phyloP scores from a whole-genome alignment of 2,329 filamentous ascomycete species.

The Aspergillus clavatus region DNA sequence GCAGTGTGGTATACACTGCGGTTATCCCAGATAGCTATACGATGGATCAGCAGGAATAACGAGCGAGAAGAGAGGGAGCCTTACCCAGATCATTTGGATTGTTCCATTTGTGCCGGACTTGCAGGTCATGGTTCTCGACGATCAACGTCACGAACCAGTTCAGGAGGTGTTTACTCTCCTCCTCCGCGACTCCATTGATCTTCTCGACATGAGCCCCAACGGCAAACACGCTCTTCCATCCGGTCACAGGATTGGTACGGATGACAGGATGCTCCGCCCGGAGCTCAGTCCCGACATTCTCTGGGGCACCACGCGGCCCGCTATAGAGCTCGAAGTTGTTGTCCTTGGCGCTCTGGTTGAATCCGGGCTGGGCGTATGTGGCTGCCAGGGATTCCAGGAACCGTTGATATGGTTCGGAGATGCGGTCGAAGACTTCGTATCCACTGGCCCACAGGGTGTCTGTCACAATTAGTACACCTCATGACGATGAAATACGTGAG shows the following conservation, averaged over 20 bases:
- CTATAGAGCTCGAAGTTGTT: slow-evolving; percentile 28
- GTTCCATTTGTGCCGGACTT: slow-evolving; percentile 37
- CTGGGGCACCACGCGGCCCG: slow-evolving; percentile 46
- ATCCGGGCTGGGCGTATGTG: slow-evolving; percentile 29
- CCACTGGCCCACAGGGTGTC: slow-evolving; percentile 45
- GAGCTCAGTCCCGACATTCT: slow-evolving; percentile 53
- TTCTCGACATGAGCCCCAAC: slow-evolving; percentile 28
- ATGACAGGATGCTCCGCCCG: slow-evolving; percentile 42
- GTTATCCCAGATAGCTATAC: slow-evolving; percentile 55
- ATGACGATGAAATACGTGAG: background rate
- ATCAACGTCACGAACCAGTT: slow-evolving; percentile 36
- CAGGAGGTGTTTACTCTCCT: slow-evolving; percentile 31
- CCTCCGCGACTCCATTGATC: slow-evolving; percentile 30
- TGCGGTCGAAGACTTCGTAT: slow-evolving; percentile 42
- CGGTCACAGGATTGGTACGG: slow-evolving; percentile 51
- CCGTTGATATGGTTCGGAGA: slow-evolving; percentile 33
- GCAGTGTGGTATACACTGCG: slow-evolving; percentile 53
- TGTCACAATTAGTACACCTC: background rate
- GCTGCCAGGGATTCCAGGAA: slow-evolving; percentile 40
- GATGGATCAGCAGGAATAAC: background rate
- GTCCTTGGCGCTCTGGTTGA: slow-evolving; percentile 28
- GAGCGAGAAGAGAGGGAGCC: background rate
- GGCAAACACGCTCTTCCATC: slow-evolving; percentile 38
- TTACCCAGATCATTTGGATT: slow-evolving; percentile 41
- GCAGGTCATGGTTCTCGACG: slow-evolving; percentile 40